phyloP scores from a whole-genome alignment of 1,284 basidiomycete genomes.

The Rhodotorula sp. region DNA sequence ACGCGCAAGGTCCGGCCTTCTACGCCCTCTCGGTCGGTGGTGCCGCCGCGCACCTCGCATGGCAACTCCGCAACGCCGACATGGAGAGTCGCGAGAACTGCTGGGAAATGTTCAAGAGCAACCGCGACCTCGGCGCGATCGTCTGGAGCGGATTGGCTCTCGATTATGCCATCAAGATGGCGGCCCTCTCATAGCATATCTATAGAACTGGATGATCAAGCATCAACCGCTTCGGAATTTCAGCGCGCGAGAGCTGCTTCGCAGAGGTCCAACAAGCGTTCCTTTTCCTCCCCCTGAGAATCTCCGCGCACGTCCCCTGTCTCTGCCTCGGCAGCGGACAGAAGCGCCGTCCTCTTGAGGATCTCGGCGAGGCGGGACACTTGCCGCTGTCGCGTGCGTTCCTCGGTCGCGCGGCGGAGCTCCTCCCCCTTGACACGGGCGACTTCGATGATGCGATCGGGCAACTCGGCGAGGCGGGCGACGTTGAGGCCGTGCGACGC shows the following conservation, averaged over 20 bases:
- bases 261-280: slow-evolving; percentile 19
- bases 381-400: slow-evolving; percentile 7
- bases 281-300: neutral
- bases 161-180: slow-evolving; percentile 62
- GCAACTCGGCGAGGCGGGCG: slow-evolving; percentile 38
- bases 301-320: neutral
- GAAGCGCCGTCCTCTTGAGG: neutral
- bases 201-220: neutral
- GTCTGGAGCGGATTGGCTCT: slow-evolving; percentile 78
- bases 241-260: neutral
- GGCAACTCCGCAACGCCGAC: slow-evolving; percentile 67
- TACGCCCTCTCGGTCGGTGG: slow-evolving; percentile 70
- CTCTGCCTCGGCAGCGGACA: neutral
- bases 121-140: slow-evolving; percentile 85
- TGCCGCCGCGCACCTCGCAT: slow-evolving; percentile 74
- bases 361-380: slow-evolving; percentile 9
- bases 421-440: slow-evolving; percentile 26
- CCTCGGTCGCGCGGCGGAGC: slow-evolving; percentile 15
- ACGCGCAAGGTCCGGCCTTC: slow-evolving; percentile 73
- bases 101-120: slow-evolving; percentile 86
- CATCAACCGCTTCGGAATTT: neutral
- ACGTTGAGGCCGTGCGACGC: slow-evolving; percentile 61
- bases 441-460: slow-evolving; percentile 16
- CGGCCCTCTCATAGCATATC: slow-evolving; percentile 1
- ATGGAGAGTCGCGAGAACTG: slow-evolving; percentile 80